These are phyloP conservation scores for Polyporus arcularius DNA, from an alignment of 768 basidiomycete species.

Conservation along the genomic window DNA sequence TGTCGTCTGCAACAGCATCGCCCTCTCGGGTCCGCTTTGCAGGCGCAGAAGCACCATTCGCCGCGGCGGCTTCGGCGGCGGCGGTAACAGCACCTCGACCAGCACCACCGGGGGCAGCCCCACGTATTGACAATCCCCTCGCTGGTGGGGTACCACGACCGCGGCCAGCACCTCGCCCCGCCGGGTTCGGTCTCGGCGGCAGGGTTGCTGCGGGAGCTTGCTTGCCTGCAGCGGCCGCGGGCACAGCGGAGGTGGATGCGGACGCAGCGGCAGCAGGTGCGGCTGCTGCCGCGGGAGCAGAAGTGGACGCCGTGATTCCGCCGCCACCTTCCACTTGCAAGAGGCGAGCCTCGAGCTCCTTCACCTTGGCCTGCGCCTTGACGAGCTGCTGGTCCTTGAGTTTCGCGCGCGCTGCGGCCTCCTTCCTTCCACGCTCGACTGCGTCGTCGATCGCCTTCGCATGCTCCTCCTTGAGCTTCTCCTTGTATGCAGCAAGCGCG, in stretches of 20 bases:
- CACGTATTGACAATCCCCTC: slow-evolving; percentile 23
- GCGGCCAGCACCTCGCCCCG: slow-evolving; percentile 29
- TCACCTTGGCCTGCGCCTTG: slow-evolving; percentile 58
- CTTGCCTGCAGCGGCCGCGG: slow-evolving; percentile 17
- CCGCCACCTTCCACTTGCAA: slow-evolving; percentile 56
- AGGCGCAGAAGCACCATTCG: slow-evolving; percentile 42
- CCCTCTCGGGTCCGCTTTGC: slow-evolving; percentile 62
- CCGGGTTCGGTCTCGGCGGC: slow-evolving; percentile 31
- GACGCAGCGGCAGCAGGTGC: slow-evolving; percentile 22
- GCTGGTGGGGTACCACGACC: slow-evolving; percentile 34
- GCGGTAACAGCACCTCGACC: slow-evolving; percentile 27
- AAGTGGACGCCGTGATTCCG: slow-evolving; percentile 31
- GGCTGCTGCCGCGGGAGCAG: slow-evolving; percentile 12
- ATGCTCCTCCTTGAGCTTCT: slow-evolving; percentile 55
- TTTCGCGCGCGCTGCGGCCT: slow-evolving; percentile 59
- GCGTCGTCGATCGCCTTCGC: slow-evolving; percentile 63
- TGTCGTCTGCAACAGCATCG: slow-evolving; percentile 46
- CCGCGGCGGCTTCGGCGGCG: slow-evolving; percentile 33
- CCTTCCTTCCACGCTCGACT: slow-evolving; percentile 68
- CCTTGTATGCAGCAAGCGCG: slow-evolving; percentile 46
- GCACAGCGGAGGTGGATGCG: background rate
- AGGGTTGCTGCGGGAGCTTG: slow-evolving; percentile 19
- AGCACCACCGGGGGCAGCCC: slow-evolving; percentile 30
- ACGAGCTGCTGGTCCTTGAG: slow-evolving; percentile 74
- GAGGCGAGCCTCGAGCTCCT: slow-evolving; percentile 68